phyloP scores from a whole-genome alignment of 805 yeast genomes.

The Candida verbasci region DNA sequence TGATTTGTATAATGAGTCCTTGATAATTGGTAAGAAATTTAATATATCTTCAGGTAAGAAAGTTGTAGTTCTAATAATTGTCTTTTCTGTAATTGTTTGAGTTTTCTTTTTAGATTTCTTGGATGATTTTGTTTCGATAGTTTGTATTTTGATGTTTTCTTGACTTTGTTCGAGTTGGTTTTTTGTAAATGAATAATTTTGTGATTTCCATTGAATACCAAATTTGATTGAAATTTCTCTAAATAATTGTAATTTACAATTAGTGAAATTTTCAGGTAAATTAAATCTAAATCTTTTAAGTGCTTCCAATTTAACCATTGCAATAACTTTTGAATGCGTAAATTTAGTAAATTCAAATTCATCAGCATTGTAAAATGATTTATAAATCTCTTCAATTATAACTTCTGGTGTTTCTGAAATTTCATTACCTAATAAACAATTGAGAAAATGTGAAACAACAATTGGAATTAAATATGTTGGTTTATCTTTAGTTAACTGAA shows the following conservation, averaged over 20 bases:
- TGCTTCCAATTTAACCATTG: slow-evolving; percentile 50
- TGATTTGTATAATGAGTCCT: slow-evolving; percentile 65
- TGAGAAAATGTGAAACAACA: slow-evolving; percentile 67
- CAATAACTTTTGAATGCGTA: slow-evolving; percentile 42
- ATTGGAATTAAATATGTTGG: slow-evolving; percentile 56
- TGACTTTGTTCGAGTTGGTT: slow-evolving; percentile 33
- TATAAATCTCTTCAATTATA: slow-evolving; percentile 37
- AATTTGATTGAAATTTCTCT: slow-evolving; percentile 71
- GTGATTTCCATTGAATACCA: slow-evolving; percentile 81
- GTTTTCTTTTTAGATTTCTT: slow-evolving; percentile 16
- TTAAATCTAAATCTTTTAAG: slow-evolving; percentile 57
- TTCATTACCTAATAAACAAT: slow-evolving; percentile 56
- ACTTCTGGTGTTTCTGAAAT: slow-evolving; percentile 39
- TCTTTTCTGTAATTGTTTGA: slow-evolving; percentile 8
- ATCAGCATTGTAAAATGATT: slow-evolving; percentile 37
- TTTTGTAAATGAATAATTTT: slow-evolving; percentile 44
- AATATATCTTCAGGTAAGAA: slow-evolving; percentile 59
- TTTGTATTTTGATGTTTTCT: slow-evolving; percentile 11
- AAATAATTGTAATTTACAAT: slow-evolving; percentile 43
- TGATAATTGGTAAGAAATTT: slow-evolving; percentile 69
- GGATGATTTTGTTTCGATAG: slow-evolving; percentile 14
- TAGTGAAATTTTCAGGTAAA: slow-evolving; percentile 48
- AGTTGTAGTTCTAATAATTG: slow-evolving; percentile 32
- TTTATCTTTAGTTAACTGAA: slow-evolving; percentile 39
- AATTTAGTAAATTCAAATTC: slow-evolving; percentile 42